Evolutionary conservation across 108 stramenopile species (phyloP).

Genomic region (Cyclotella choctawhatcheeana): DNA sequence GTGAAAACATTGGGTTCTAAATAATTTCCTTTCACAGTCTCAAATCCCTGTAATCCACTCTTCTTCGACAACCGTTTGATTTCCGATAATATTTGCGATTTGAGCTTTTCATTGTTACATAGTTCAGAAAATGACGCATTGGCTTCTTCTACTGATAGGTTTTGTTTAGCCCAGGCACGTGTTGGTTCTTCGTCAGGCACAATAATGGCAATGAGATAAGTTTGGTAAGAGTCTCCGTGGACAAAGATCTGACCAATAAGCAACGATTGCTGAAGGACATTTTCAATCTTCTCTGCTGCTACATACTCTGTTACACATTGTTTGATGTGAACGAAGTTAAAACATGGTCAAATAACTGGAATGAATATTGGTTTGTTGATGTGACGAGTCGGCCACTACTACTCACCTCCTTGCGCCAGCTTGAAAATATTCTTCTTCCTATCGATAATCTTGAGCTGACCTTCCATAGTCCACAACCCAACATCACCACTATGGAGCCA

Average conservation of each 20-base stretch:
- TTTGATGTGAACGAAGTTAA: not conserved
- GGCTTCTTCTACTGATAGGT: slow-evolving; percentile 29
- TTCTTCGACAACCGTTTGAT: slow-evolving; percentile 64
- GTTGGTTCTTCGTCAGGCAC: slow-evolving; percentile 94
- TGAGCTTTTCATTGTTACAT: slow-evolving; percentile 69
- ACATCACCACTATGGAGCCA: slow-evolving; percentile 98
- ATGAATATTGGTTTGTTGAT: no score
- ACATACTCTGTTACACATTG: slow-evolving; percentile 69
- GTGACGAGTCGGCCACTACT: no score
- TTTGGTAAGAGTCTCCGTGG: slow-evolving; percentile 94
- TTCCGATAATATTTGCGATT: slow-evolving; percentile 66
- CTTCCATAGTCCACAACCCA: slow-evolving; percentile 93
- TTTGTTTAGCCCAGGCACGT: slow-evolving; percentile 55
- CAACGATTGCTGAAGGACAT: slow-evolving; percentile 78
- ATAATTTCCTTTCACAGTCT: slow-evolving; percentile 83
- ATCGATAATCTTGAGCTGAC: slow-evolving; percentile 95
- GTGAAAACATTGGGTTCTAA: slow-evolving; percentile 81
- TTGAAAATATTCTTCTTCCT: slow-evolving; percentile 99
- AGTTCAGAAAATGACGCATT: slow-evolving; percentile 67
- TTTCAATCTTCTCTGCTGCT: slow-evolving; percentile 98
- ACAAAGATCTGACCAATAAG: slow-evolving; percentile 93
- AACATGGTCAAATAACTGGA: not conserved
- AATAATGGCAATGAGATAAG: slow-evolving; percentile 86
- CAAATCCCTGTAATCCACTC: slow-evolving; percentile 91
- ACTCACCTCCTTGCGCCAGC: slow-evolving; percentile 89